These are phyloP conservation scores for Elsinoe ampelina DNA, from an alignment of 2,329 filamentous ascomycete genomes.

Conservation along the genomic window DNA sequence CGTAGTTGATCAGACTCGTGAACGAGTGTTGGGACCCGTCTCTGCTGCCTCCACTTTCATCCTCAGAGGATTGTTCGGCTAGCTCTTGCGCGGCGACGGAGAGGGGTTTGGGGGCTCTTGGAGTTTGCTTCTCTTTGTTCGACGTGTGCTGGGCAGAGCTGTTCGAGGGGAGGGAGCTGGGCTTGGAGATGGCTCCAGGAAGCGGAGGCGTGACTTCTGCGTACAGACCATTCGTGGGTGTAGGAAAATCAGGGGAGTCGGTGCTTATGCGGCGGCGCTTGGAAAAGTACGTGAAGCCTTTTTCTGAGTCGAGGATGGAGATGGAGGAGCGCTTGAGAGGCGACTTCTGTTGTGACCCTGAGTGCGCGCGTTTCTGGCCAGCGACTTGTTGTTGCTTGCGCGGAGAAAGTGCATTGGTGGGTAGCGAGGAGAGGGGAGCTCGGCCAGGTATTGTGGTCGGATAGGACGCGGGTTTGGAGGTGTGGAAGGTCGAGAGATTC, in stretches of 20 bases:
- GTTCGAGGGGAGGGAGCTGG: conserved; percentile 4
- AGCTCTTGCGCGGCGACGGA: conserved; percentile 18
- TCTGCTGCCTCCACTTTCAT: conserved; percentile 10
- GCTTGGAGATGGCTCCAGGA: neutral
- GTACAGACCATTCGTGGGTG: neutral
- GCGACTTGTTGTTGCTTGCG: neutral
- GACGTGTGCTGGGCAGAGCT: neutral
- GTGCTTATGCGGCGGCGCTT: conserved; percentile 21
- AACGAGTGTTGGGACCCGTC: conserved; percentile 22
- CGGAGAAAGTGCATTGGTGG: neutral
- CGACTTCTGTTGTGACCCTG: neutral
- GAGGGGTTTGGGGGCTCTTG: conserved; percentile 19
- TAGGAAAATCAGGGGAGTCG: neutral
- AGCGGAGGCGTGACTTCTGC: conserved; percentile 10
- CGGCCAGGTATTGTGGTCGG: neutral
- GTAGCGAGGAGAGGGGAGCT: conserved; percentile 3
- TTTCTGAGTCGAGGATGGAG: conserved; percentile 22
- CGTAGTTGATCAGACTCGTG: conserved; percentile 41
- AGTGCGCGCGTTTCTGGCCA: conserved; percentile 1
- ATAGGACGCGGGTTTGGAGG: neutral
- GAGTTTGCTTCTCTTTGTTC: neutral
- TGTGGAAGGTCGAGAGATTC: neutral
- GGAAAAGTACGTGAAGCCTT: conserved; percentile 29
- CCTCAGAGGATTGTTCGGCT: neutral
- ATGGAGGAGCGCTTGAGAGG: conserved; percentile 28